Evolutionary conservation across 345 rosid species (phyloP), one percentile per base, ranked within the genome.

Genomic region (Clausena lansium): DNA sequence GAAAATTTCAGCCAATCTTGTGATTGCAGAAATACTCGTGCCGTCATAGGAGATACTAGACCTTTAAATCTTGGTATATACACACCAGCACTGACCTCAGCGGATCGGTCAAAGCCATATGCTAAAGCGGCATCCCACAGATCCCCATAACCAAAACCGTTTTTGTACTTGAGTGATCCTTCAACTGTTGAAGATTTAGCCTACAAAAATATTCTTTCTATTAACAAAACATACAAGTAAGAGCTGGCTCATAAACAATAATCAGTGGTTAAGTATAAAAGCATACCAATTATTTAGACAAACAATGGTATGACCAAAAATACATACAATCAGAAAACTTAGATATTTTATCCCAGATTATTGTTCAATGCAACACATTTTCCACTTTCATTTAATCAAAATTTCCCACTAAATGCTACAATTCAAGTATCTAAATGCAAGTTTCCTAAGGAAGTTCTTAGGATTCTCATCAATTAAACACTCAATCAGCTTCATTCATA

Each of bases 1-100:
- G 95, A 91, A 85, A 89, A 90, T 72, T 87, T 89, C 24, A 89
- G 88, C 95, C 92, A 92, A 81, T 96, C 97, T 88, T 94, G 97
- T 36, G 97, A 89, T 69, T 89, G 88, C 81, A 94, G 87, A 83
- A 76, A 91, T 77, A 85, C 83, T 30, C 99, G 88, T 1, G 91
- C 91, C n/a, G 87, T 86, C 80, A 90, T 52, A 52, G 99, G 98
- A 79, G 86, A 88, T 33, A 74, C 59, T 68, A 89, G 69, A 70
- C 84, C 88, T 83, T 67, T 88, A 79, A 96, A 90, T 85, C 91
- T 91, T 3, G 98, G 99, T 68, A 94, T 19, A 77, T 83, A 88
- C 77, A 92, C 79, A 35, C 99, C 98, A 57, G 91, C 84, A 79
- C 98, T 92, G 66, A 89, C 79, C 90, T 96, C 98, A 9, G 92